These are phyloP conservation scores for Xylariales sp. DNA, from an alignment of 2,329 filamentous ascomycete species.

Conservation along the genomic window DNA sequence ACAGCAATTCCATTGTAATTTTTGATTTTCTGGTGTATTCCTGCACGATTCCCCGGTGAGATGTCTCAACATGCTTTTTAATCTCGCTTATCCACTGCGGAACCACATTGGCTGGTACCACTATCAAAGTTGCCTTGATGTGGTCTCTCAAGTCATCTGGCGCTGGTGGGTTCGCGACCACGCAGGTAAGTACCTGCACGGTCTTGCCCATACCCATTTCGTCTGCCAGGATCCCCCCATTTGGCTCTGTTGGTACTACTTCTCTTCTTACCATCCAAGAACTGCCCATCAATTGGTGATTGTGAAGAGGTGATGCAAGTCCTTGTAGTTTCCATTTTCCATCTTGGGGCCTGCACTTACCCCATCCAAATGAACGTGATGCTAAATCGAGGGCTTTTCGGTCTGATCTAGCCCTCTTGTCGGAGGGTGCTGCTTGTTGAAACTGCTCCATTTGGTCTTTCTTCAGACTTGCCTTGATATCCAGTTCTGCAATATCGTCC, in stretches of 20 bases:
- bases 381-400: neutral
- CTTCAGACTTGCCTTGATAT: too few species aligned
- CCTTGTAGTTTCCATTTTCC: neutral
- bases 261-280: neutral
- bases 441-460: too few species aligned
- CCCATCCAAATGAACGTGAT: neutral
- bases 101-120: neutral
- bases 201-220: neutral
- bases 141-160: neutral
- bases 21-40: neutral
- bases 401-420: too few species aligned
- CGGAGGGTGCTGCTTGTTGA: too few species aligned
- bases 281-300: conserved; percentile 1
- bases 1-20: neutral
- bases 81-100: conserved; percentile 1
- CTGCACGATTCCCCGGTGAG: too few species aligned
- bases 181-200: neutral
- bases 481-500: too few species aligned
- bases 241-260: neutral
- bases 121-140: neutral
- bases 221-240: neutral
- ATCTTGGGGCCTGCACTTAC: neutral
- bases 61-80: neutral
- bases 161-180: neutral
- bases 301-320: neutral